Evolutionary conservation across 352 stramenopile species (phyloP).

Genomic region (Phytophthora rubi): DNA sequence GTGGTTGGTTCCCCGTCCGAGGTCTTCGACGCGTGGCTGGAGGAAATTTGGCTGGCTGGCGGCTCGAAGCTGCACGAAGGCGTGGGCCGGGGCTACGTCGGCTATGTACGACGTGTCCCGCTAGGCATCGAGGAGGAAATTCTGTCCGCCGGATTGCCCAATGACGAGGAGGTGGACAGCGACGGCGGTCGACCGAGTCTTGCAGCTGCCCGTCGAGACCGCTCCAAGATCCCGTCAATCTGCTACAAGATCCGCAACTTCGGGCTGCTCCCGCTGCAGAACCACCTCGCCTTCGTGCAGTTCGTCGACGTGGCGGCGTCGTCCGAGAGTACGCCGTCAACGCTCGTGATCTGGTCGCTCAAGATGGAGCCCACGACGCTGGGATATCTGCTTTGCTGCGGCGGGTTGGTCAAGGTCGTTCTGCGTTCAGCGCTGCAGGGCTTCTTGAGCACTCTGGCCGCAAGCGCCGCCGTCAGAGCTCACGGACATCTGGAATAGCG

Average conservation of each 20-base stretch:
- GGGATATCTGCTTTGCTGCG: constrained; percentile 59
- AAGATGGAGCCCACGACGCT: constrained; percentile 49
- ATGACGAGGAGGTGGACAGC: constrained; percentile 32
- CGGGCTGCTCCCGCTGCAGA: constrained; percentile 54
- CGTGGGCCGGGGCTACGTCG: constrained; percentile 57
- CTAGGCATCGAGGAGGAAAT: constrained; percentile 76
- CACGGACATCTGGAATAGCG: constrained; percentile 28
- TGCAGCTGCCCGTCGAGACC: constrained; percentile 21
- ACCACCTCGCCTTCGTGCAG: constrained; percentile 67
- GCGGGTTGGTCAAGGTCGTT: constrained; percentile 43
- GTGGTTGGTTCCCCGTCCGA: constrained; percentile 49
- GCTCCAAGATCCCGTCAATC: constrained; percentile 54
- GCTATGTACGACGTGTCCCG: constrained; percentile 51
- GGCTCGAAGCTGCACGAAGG: constrained; percentile 54
- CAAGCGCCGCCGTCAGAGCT: constrained; percentile 25
- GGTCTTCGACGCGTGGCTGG: constrained; percentile 72
- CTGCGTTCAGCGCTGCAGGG: constrained; percentile 45
- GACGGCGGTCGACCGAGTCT: constrained; percentile 40
- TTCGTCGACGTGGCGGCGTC: constrained; percentile 64
- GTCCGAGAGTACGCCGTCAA: constrained; percentile 41
- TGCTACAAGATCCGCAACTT: constrained; percentile 61
- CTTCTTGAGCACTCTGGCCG: constrained; percentile 32
- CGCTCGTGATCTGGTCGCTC: constrained; percentile 56
- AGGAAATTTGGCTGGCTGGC: constrained; percentile 51
- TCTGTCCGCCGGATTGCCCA: constrained; percentile 51